Evolutionary conservation across 352 stramenopile species (phyloP).

Genomic region (Globisporangium solare): DNA sequence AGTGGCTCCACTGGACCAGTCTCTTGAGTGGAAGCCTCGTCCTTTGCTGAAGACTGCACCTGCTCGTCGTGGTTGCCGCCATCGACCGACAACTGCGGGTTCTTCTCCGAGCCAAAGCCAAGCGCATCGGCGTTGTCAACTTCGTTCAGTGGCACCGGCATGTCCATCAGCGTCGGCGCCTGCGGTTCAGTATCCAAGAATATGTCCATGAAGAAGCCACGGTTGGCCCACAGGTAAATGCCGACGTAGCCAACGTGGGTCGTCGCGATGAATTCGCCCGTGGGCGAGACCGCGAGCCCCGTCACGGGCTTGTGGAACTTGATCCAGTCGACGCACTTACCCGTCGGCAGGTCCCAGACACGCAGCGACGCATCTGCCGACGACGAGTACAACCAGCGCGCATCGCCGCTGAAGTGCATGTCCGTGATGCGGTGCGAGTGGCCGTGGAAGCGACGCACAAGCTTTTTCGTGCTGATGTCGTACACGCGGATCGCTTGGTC

Average conservation of each 20-base stretch:
- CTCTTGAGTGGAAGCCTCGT: conserved; percentile 44
- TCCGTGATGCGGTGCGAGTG: conserved; percentile 86
- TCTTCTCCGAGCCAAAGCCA: conserved; percentile 48
- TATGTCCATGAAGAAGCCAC: conserved; percentile 90
- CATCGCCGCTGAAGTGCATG: conserved; percentile 87
- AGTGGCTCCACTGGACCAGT: conserved; percentile 39
- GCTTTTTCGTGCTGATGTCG: conserved; percentile 81
- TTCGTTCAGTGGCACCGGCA: conserved; percentile 87
- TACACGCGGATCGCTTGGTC: conserved; percentile 85
- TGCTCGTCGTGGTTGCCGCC: conserved; percentile 12
- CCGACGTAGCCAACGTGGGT: conserved; percentile 89
- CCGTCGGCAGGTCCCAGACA: conserved; percentile 94
- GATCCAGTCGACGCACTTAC: conserved; percentile 94
- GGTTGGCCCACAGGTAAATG: conserved; percentile 95
- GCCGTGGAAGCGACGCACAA: conserved; percentile 84
- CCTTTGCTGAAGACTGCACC: conserved; percentile 24
- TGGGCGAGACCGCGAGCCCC: conserved; percentile 90
- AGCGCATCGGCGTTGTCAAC: conserved; percentile 66
- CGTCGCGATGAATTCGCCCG: conserved; percentile 95
- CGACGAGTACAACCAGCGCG: conserved; percentile 85
- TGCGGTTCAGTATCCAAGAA: conserved; percentile 75
- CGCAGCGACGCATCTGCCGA: conserved; percentile 84
- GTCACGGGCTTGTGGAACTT: conserved; percentile 90
- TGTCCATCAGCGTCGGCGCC: conserved; percentile 85
- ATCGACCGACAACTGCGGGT: conserved; percentile 35